These are phyloP conservation scores for Parsonsia alboflavescens DNA, from an alignment of 257 asterid genomes.

Conservation along the genomic window DNA sequence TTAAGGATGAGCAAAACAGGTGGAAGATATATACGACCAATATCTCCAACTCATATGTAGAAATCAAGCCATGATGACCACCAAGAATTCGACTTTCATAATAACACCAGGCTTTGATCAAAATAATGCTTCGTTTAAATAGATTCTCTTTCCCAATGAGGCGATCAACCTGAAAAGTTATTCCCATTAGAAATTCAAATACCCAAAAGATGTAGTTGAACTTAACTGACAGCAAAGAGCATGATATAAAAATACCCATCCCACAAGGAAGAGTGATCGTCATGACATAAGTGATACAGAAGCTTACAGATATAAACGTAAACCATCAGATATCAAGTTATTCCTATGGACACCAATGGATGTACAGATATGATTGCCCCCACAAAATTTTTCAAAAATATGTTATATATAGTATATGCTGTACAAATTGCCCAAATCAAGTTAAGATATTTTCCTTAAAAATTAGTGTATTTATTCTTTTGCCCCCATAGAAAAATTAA, in stretches of 20 bases:
- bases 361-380: too few species aligned
- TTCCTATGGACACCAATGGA: not conserved
- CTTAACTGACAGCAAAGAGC: not conserved
- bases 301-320: not conserved
- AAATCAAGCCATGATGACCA: constrained; percentile 84
- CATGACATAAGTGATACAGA: not conserved
- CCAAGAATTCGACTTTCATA: constrained; percentile 96
- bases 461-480: too few species aligned
- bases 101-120: constrained; percentile 94
- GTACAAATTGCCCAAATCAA: too few species aligned
- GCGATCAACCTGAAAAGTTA: constrained; percentile 68
- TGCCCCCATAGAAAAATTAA: too few species aligned
- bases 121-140: constrained; percentile 79
- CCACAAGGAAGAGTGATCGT: not conserved
- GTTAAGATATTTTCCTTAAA: too few species aligned
- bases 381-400: too few species aligned
- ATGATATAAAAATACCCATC: not conserved
- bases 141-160: constrained; percentile 69
- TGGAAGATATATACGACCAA: constrained; percentile 84
- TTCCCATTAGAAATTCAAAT: not conserved
- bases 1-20: constrained; percentile 57
- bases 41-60: constrained; percentile 93
- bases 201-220: not conserved
- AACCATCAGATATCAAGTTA: not conserved
- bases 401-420: too few species aligned